Conservation (phyloP, 306 rosid species). For the Boehmeria nivea region DNA sequence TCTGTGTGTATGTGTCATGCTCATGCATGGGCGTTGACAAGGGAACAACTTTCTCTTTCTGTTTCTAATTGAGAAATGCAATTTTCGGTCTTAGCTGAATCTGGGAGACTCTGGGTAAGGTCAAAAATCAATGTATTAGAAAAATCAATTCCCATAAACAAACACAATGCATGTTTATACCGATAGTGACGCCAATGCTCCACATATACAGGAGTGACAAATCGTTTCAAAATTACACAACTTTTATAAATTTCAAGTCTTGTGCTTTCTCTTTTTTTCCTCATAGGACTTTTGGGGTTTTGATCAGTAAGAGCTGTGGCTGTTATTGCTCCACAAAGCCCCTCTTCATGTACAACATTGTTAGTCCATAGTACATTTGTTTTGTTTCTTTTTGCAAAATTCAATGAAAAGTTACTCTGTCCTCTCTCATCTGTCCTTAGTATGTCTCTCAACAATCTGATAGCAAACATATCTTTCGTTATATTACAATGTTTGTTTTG, state of each 20-base stretch:
- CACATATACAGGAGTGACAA: too few species aligned
- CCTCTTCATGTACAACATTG: too few species aligned
- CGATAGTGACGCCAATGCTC: too few species aligned
- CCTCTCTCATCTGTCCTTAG: constrained; percentile 32
- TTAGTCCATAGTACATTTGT: constrained; percentile 16
- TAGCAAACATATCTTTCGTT: neutral
- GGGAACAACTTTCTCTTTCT: constrained; percentile 27
- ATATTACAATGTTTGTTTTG: neutral
- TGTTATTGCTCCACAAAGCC: constrained; percentile 25
- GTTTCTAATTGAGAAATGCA: constrained; percentile 28
- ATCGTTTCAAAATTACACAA: too few species aligned
- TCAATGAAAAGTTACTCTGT: constrained; percentile 32
- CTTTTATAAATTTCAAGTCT: too few species aligned
- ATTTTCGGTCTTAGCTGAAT: constrained; percentile 30
- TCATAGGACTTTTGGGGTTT: constrained; percentile 18
- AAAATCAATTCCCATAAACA: too few species aligned
- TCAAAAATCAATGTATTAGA: constrained; percentile 34
- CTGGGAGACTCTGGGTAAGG: constrained; percentile 25
- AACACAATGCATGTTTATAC: too few species aligned
- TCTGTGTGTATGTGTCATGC: constrained; percentile 37
- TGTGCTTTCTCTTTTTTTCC: neutral
- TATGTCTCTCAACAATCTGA: constrained; percentile 16
- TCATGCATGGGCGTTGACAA: constrained; percentile 71
- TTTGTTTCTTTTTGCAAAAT: constrained; percentile 14
- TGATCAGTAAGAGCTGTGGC: constrained; percentile 20